Base-by-base conservation (phyloP, 208 protist species). In the Blastocrithidia nonstop region DNA sequence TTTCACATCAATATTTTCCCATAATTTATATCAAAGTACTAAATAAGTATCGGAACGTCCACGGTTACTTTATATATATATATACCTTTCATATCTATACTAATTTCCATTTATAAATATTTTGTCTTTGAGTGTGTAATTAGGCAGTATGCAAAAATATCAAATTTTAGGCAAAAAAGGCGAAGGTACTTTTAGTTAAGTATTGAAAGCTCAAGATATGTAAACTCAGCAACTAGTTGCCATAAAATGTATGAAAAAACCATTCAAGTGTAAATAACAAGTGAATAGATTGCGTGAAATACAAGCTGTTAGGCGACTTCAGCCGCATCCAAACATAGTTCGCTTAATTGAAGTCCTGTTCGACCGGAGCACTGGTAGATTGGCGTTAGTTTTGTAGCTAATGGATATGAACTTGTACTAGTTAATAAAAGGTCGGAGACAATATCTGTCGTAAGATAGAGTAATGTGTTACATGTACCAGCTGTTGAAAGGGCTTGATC, bases 391-490 rank as follows among this genome's bases (percentile, higher is more conserved):
- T 19, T 96, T 99, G 66, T 96, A 99, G 60, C 57, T 98, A 13
- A 95, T 98, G 92, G 94, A 97, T 8, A 95, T 95, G 86, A 98
- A 98, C 58, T 61, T 98, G 6, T 98, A 98, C 62, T 93, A 98
- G 64, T 45, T 97, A 7, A 98, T 99, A 27, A 73, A 73, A 23
- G 75, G 77, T 1, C 47, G 95, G 13, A 54, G 67, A 33, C 85
- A 97, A 52, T 77, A 79, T 51, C 54, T 97, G 0, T 50, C 56
- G 3, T 81, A 96, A 35, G 77, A 90, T 27, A 74, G 95, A 48
- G 50, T 93, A 4, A 76, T 85, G 5, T 66, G 50, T 15, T 89
- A 83, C 59, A 88, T 95, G 62, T 91, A 96, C 54, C 73, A 94
- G 35, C 44, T 92, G 24, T 54, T 88, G 21, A 81, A 93, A 24